Conservation (phyloP, 352 stramenopile genomes). For the Globisporangium cylindrosporum region DNA sequence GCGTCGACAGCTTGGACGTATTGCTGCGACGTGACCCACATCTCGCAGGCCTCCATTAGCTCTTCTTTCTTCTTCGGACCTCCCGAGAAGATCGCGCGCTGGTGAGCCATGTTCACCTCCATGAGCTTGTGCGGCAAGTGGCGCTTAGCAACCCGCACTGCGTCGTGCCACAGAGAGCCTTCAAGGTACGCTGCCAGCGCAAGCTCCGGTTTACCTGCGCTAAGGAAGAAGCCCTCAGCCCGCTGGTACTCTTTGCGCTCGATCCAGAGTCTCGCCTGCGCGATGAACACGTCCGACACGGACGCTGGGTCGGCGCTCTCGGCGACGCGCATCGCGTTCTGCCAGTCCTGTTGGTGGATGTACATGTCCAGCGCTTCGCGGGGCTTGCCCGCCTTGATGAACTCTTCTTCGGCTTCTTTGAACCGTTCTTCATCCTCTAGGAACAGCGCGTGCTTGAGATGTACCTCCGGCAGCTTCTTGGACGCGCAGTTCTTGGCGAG, state of each 20-base stretch:
- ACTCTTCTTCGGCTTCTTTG: slow-evolving; percentile 90
- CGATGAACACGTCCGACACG: slow-evolving; percentile 90
- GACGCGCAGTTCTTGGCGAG: slow-evolving; percentile 79
- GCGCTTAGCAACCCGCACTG: slow-evolving; percentile 85
- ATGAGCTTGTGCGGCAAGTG: slow-evolving; percentile 92
- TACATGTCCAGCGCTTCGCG: slow-evolving; percentile 96
- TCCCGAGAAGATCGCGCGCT: slow-evolving; percentile 76
- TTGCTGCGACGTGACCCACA: slow-evolving; percentile 86
- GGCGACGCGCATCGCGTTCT: slow-evolving; percentile 89
- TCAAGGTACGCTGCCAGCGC: slow-evolving; percentile 87
- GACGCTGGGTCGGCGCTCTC: slow-evolving; percentile 88
- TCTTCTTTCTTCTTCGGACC: slow-evolving; percentile 78
- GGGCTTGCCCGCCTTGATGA: slow-evolving; percentile 91
- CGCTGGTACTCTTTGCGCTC: slow-evolving; percentile 83
- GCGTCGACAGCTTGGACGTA: slow-evolving; percentile 91
- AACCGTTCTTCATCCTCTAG: slow-evolving; percentile 94
- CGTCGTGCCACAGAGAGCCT: slow-evolving; percentile 85
- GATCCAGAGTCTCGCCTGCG: slow-evolving; percentile 84
- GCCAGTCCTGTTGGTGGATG: slow-evolving; percentile 92
- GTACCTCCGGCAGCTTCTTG: slow-evolving; percentile 90
- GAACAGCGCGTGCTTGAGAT: slow-evolving; percentile 92
- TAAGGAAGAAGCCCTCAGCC: slow-evolving; percentile 90
- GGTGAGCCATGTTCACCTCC: slow-evolving; percentile 87
- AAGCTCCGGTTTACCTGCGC: slow-evolving; percentile 89
- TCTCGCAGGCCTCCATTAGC: slow-evolving; percentile 81